Base-by-base conservation (phyloP, 2,329 filamentous ascomycete species). In the Hypoxylon sp. region DNA sequence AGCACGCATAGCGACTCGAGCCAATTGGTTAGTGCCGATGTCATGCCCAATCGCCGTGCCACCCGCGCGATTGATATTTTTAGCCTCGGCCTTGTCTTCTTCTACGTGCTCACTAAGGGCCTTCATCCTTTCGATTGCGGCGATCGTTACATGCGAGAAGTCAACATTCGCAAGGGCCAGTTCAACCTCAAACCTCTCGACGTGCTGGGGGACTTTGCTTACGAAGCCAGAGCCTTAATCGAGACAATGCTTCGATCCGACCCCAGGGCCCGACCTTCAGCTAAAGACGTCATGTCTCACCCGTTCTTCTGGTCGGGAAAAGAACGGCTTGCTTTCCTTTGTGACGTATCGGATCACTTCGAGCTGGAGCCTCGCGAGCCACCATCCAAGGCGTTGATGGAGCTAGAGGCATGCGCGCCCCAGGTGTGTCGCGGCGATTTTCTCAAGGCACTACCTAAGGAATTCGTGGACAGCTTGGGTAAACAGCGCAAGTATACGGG, bases 41-140 rank as follows among this genome's bases (percentile, higher is more conserved):
- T 88, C 77, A 86, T 83, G 80, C 84, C 74, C 71, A 89, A 88
- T 71, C 90, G 94, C 63, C 91, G 96, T 54, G 95, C 96, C 5
- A 99, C 97, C 47, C 91, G 96, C 47, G 93, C 96, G 7, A 97
- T 98, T 66, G 96, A 99, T 76, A 97, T 99, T 25, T 99, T 99
- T 81, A 97, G 94, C 0, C 86, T 99, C 34, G 96, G 96, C 1
- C 91, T 97, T 56, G 94, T 99, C n/a, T 99, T 97, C 83, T 98
- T 94, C 81, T 99, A 97, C 77, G 94, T 98, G n/a, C 85, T 99
- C 64, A 97, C 95, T 1, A 92, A 94, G 67, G 96, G 96, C 14
- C 88, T 87, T 1, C 96, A 99, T 78, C 96, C 96, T 0, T 99
- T 96, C 74, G 95, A 97, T 76, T 94, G 94, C 68, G 94, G 96